Evolutionary conservation across 2,329 filamentous ascomycete genomes (phyloP), one percentile per base, ranked within the genome.

Genomic region (Teratosphaeria nubilosa): DNA sequence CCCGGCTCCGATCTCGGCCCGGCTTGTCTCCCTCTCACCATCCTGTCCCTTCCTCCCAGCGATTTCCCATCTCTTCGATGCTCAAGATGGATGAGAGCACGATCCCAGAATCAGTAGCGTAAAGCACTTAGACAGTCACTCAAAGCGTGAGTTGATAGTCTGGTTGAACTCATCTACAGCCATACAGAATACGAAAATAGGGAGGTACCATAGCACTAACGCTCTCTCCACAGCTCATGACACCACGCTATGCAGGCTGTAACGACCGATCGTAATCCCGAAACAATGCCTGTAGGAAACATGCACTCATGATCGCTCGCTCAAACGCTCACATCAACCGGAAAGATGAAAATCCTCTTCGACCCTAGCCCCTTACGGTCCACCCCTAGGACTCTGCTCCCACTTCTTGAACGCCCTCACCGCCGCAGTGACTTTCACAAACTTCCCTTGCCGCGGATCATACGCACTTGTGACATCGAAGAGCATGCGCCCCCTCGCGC

Each of bases 401-500:
- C 72, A 72, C 50, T 60, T 59, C 62, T 73, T 72, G 41, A 67
- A 65, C 25, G 61, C 65, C 56, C 63, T 68, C 56, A 72, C 54
- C 2, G 53, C 59, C 5, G 65, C 65, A 9, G 66, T 70, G 2
- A 72, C 59, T 22, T 55, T 60, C 4, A 76, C 67, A 57, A 71
- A 78, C 48, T 72, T 72, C 10, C 65, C 69, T 25, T 65, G 58
- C 53, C 73, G 73, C 1, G 77, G 76, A 58, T 80, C 76, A 61
- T 80, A 81, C 5, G 68, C 71, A 5, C 71, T 75, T 9, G 65
- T 59, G 2, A 80, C 75, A 58, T 78, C 76, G n/a, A 80, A 60
- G 5, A 75, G 73, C 58, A 75, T 63, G 50, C 68, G 69, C 0
- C 74, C 76, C 51, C 68, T 70, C 9, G 68, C 64, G 6, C 78